Evolutionary conservation across 768 basidiomycete genomes (phyloP).

Genomic region (Kwoniella dendrophila): DNA sequence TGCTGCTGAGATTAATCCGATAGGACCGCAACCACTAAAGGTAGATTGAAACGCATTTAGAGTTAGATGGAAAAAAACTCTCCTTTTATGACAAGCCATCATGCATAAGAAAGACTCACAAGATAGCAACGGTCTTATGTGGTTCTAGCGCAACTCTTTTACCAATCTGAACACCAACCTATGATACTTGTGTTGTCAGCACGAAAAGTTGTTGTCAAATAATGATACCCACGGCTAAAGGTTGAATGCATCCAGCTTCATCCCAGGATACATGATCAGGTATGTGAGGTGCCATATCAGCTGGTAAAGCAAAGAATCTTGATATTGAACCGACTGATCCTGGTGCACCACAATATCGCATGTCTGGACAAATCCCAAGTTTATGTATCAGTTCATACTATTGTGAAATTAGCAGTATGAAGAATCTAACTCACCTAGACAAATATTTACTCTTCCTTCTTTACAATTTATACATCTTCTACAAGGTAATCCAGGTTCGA

Average conservation of each 20-base stretch:
- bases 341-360: slow-evolving; percentile 50
- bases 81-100: too few relatives aligned
- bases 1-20: slow-evolving; percentile 51
- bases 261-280: slow-evolving; percentile 47
- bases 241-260: slow-evolving; percentile 49
- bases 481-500: slow-evolving; percentile 52
- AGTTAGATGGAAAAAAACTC: too few relatives aligned
- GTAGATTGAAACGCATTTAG: neutral
- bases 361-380: slow-evolving; percentile 20
- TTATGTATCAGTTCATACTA: too few relatives aligned
- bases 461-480: slow-evolving; percentile 49
- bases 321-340: slow-evolving; percentile 47
- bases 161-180: slow-evolving; percentile 51
- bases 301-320: slow-evolving; percentile 44
- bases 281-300: slow-evolving; percentile 51
- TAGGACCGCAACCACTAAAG: slow-evolving; percentile 47
- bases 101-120: slow-evolving; percentile 30
- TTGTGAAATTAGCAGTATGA: too few relatives aligned
- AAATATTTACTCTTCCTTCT: slow-evolving; percentile 44
- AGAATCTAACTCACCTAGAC: slow-evolving; percentile 30
- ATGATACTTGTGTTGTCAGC: neutral
- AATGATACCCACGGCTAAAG: slow-evolving; percentile 39
- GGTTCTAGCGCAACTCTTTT: slow-evolving; percentile 43
- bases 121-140: slow-evolving; percentile 48
- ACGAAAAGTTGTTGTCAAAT: neutral